phyloP scores from a whole-genome alignment of 768 basidiomycete species.

The Plicaturopsis crispa region DNA sequence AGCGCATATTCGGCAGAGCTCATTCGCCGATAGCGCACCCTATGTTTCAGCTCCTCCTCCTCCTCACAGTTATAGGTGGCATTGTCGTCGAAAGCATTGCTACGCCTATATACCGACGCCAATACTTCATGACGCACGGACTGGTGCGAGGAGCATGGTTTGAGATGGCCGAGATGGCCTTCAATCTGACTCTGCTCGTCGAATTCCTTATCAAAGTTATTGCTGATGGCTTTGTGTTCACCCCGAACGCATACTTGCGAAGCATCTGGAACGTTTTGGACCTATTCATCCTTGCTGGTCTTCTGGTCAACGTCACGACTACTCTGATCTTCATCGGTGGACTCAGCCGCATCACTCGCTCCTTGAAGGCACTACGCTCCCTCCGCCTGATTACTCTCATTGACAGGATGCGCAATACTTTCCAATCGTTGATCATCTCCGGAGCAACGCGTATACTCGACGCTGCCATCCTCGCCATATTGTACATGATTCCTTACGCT shows the following conservation, averaged over 20 bases:
- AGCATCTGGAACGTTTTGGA: constrained; percentile 93
- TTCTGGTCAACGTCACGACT: constrained; percentile 68
- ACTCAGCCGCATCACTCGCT: constrained; percentile 72
- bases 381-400: constrained; percentile 87
- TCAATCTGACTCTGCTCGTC: constrained; percentile 62
- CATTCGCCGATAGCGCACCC: constrained; percentile 59
- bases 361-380: constrained; percentile 83
- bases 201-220: constrained; percentile 89
- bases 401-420: constrained; percentile 78
- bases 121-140: constrained; percentile 58
- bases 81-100: constrained; percentile 80
- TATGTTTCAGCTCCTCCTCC: constrained; percentile 66
- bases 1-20: constrained; percentile 79
- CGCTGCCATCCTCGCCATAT: constrained; percentile 80
- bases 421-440: constrained; percentile 80
- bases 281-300: constrained; percentile 72
- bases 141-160: constrained; percentile 75
- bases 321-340: constrained; percentile 72
- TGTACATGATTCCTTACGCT: constrained; percentile 90
- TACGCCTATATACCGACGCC: constrained; percentile 74
- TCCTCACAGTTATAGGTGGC: constrained; percentile 71
- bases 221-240: constrained; percentile 88
- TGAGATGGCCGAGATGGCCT: constrained; percentile 67
- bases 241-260: constrained; percentile 85
- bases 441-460: constrained; percentile 82